These are phyloP conservation scores for Bipolaris oryzae DNA, from an alignment of 2,329 filamentous ascomycete genomes.

Conservation along the genomic window DNA sequence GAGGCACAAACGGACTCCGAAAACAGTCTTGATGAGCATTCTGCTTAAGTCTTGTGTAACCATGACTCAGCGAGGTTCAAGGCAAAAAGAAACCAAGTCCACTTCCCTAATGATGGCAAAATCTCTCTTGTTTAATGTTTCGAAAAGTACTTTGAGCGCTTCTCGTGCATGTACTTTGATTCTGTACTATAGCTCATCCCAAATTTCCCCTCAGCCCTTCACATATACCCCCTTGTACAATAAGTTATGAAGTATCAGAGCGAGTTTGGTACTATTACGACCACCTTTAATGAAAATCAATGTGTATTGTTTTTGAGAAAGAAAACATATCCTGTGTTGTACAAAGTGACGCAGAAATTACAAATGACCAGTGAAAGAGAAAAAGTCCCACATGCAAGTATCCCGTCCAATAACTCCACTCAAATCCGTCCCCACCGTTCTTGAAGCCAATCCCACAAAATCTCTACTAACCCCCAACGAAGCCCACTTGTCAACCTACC, in stretches of 20 bases:
- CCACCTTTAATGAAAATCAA: neutral
- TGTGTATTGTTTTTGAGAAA: neutral
- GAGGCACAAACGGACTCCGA: neutral
- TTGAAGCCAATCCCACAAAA: too few relatives aligned
- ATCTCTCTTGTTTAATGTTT: neutral
- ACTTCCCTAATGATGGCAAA: neutral
- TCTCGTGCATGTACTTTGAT: neutral
- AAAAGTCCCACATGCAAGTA: too few relatives aligned
- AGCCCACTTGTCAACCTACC: neutral
- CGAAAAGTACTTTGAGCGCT: neutral
- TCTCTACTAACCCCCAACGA: neutral
- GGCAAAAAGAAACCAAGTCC: neutral
- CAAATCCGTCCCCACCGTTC: neutral
- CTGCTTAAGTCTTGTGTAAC: neutral
- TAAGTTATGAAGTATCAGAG: neutral
- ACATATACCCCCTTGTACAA: constrained; percentile 1
- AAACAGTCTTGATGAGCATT: neutral
- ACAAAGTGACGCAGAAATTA: neutral
- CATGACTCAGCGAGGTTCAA: neutral
- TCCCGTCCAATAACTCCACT: too few relatives aligned
- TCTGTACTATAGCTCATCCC: constrained; percentile 1
- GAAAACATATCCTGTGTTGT: too few relatives aligned
- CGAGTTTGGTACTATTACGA: neutral
- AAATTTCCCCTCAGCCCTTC: neutral
- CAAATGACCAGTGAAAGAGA: too few relatives aligned